Evolutionary conservation across 2,329 filamentous ascomycete genomes (phyloP), one percentile per base, ranked within the genome.

Genomic region (Microcyclosporella mali): DNA sequence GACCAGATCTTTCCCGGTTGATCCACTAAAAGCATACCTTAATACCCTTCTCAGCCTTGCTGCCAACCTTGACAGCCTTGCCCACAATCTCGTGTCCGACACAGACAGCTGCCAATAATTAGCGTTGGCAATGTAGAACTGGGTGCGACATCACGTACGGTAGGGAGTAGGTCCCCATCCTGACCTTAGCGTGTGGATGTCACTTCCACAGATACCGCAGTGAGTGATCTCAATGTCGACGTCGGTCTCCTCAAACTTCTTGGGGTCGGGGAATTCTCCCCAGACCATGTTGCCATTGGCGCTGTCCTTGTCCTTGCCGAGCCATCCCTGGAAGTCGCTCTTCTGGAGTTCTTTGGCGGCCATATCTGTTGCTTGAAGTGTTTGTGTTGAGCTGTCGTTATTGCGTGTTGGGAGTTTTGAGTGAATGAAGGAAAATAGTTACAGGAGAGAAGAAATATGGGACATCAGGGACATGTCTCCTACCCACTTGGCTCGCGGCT

Each of bases 301-400:
- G 10, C 73, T 63, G 45, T 64, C 62, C 25, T 66, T 55, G 60
- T 73, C 71, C 28, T 72, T 68, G 56, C 71, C 76, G 51, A 78
- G 65, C 75, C 76, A 79, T 55, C 76, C 76, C 57, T 75, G 67
- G 57, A 79, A 79, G 43, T 70, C 71, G 61, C 73, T 72, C 50
- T 71, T 63, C 28, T 47, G 43, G 62, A 41, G 40, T 9, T 36
- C 30, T 37, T 45, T 32, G 17, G 36, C 34, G 16, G 44, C 18
- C 43, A 46, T 46, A 28, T 18, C 35, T 15, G 16, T 12, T 8
- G 10, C 6, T 16, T 17, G 12, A 18, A 18, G 9, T 6, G 33
- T 11, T 34, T 34, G 33, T 25, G 21, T 25, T n/a, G n/a, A n/a
- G 21, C 9, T 25, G 21, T 25, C 4, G 21, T 9, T 25, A 25